Conservation (phyloP, 2,329 filamentous ascomycete genomes). For the Dothideomycetes sp. region DNA sequence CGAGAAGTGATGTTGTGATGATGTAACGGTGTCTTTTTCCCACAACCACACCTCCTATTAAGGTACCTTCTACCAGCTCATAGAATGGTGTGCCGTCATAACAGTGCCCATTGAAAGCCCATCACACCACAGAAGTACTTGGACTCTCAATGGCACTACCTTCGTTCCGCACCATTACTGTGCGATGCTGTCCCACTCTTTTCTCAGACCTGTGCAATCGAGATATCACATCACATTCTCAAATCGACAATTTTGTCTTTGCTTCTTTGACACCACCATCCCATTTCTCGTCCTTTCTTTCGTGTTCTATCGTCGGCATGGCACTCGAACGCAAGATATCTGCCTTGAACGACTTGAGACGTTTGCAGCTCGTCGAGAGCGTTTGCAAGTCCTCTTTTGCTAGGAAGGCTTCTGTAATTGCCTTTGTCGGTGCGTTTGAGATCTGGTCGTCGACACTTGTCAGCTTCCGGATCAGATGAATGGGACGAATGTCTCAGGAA, state of each 20-base stretch:
- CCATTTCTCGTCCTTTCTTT: constrained; percentile 26
- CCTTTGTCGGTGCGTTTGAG: constrained; percentile 22
- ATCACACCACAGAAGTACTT: no score
- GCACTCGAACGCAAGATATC: constrained; percentile 28
- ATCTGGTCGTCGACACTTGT: constrained; percentile 18
- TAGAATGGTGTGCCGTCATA: no score
- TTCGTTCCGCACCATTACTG: no score
- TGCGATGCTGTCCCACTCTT: no score
- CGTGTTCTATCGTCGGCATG: constrained; percentile 28
- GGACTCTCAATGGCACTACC: no score
- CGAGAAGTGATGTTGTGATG: no score
- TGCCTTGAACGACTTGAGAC: constrained; percentile 29
- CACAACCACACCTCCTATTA: no score
- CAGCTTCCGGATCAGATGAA: neutral
- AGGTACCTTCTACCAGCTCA: no score
- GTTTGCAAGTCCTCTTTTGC: constrained; percentile 26
- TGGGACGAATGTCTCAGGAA: neutral
- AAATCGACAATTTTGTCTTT: constrained; percentile 5
- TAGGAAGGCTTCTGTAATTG: constrained; percentile 27
- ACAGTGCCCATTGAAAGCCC: no score
- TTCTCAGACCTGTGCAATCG: no score
- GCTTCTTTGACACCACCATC: constrained; percentile 19
- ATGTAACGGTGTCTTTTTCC: no score
- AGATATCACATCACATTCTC: no score
- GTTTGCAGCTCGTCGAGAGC: constrained; percentile 26